These are phyloP conservation scores for Crinitomyces ghanaensis DNA, from an alignment of 805 yeast species.

Conservation along the genomic window DNA sequence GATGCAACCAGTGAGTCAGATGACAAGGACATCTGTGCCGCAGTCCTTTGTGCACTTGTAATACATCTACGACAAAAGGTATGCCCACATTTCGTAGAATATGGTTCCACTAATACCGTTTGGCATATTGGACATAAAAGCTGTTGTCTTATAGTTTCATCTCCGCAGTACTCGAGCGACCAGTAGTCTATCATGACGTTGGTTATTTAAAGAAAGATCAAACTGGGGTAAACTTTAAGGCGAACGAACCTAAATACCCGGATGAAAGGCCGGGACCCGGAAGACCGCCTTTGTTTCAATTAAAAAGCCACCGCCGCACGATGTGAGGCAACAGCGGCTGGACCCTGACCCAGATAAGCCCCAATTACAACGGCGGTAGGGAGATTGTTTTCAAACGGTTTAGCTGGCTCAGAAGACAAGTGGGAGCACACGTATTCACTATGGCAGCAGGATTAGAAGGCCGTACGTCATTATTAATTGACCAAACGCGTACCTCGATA, in stretches of 20 bases:
- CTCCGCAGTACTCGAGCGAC: conserved; percentile 18
- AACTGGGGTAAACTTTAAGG: too few relatives aligned
- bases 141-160: conserved; percentile 16
- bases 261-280: too few relatives aligned
- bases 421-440: too few relatives aligned
- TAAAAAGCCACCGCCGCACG: conserved; percentile 1
- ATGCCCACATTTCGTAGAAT: conserved; percentile 56
- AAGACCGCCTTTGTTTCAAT: conserved; percentile 1
- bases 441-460: conserved; percentile 7
- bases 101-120: conserved; percentile 48
- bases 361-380: too few relatives aligned
- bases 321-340: conserved; percentile 1
- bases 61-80: conserved; percentile 53
- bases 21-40: too few relatives aligned
- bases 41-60: conserved; percentile 10
- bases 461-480: conserved; percentile 19
- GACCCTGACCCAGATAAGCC: conserved; percentile 2
- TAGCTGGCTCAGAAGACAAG: too few relatives aligned
- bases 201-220: too few relatives aligned
- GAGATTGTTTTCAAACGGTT: too few relatives aligned
- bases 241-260: too few relatives aligned
- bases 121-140: conserved; percentile 54
- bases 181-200: conserved; percentile 23
- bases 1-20: too few relatives aligned
- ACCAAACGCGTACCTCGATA: conserved; percentile 22